Percentiles rank a stretch among this genome's conserved stretches.
Conservation (phyloP, 768 basidiomycete species). For the Guyanaporus albipodus region DNA sequence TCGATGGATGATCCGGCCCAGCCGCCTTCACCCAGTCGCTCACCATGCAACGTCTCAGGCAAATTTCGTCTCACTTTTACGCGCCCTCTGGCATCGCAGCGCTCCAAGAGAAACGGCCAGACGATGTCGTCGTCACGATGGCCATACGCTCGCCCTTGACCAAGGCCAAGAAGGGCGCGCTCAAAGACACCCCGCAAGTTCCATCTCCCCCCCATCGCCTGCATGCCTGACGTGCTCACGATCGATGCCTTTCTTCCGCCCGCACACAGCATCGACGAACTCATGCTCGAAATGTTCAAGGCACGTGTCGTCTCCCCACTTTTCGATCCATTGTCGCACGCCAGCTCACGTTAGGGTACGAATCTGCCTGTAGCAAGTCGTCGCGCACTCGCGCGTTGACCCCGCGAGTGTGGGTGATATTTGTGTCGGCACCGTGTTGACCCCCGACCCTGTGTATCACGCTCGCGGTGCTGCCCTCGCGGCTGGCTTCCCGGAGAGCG, state of each 20-base stretch:
- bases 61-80: conserved; percentile 58
- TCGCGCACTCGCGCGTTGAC: conserved; percentile 55
- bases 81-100: conserved; percentile 44
- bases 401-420: conserved; percentile 70
- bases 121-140: conserved; percentile 82
- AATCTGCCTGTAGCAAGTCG: conserved; percentile 44
- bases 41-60: conserved; percentile 61
- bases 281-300: conserved; percentile 80
- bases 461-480: conserved; percentile 73
- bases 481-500: conserved; percentile 76
- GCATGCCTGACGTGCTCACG: too few relatives aligned
- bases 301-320: conserved; percentile 37
- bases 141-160: conserved; percentile 74
- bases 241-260: too few relatives aligned
- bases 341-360: neutral
- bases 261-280: conserved; percentile 61
- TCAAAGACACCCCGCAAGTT: conserved; percentile 63
- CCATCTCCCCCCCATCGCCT: too few relatives aligned
- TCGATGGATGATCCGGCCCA: too few relatives aligned
- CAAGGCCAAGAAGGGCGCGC: conserved; percentile 72
- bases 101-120: conserved; percentile 55
- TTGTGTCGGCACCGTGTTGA: conserved; percentile 73
- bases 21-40: too few relatives aligned
- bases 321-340: neutral
- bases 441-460: conserved; percentile 61